Base-by-base conservation (phyloP, 495 filamentous ascomycete genomes). In the Podospora fimiseda region DNA sequence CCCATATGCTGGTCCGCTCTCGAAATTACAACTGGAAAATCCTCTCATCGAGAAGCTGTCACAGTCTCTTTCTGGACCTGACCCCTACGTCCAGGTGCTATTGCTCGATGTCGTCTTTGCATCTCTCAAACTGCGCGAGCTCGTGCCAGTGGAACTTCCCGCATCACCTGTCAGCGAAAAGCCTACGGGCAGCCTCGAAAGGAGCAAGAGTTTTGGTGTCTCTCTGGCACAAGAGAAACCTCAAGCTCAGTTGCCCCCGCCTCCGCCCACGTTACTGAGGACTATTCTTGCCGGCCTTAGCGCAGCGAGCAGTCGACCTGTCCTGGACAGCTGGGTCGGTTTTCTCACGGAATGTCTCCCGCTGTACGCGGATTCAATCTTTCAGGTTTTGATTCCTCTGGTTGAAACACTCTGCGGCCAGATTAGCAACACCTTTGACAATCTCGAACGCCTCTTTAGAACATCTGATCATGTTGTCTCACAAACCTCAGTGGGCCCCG, bases 261-360 rank as follows among this genome's bases (percentile, higher is more conserved):
- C 89, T n/a, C 88, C 89, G 2, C 75, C 83, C 2, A 77, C 83
- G 33, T 72, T 98, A 24, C 69, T 97, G 9, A 87, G 88, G 50
- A 95, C 89, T 61, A 78, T 99, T 36, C 79, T 88, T 24, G 81
- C 80, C 39, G 93, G 89, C 3, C 86, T 99, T 54, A 81, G 88
- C 44, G 87, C 89, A 14, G 61, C 76, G 11, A 85, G 77, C 47
- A 90, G 86, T 50, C 82, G 88, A 16, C 78, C 82, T 16, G 84
- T 92, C 18, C 74, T 99, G 27, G 90, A 96, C 53, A 88, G 86
- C 56, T 99, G 93, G 93, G 81, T 96, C 18, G 75, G 79, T 33
- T 87, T 99, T 47, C 77, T 99, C n/a, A 78, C 82, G 16, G 85
- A 90, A 64, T 87, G 88, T 43, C 74, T 97, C 20, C 90, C 91